Evolutionary conservation across 176 grass and related monocot species (phyloP).

Genomic region (Cenchrus fungigraminus): DNA sequence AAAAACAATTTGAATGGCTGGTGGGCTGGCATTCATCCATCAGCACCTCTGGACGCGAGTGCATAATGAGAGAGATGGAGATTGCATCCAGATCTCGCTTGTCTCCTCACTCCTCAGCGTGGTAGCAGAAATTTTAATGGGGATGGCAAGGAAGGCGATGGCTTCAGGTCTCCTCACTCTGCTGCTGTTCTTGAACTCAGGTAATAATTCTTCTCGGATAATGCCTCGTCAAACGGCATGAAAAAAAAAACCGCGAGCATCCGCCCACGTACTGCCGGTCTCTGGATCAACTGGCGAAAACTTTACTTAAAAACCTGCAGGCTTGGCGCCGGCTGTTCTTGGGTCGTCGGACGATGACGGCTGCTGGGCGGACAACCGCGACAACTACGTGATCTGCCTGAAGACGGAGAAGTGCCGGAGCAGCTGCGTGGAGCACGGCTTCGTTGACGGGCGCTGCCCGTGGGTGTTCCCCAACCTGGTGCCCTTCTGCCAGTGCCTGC

Average conservation of each 20-base stretch:
- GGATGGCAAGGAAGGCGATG: not conserved
- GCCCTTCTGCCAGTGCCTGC: not conserved
- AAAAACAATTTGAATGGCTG: too few relatives aligned
- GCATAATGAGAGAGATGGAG: not conserved
- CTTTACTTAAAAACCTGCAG: not conserved
- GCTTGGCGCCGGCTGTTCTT: not conserved
- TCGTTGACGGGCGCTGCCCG: not conserved
- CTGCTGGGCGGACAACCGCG: not conserved
- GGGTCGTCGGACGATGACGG: not conserved
- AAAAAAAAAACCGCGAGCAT: not conserved
- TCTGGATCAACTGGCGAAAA: not conserved
- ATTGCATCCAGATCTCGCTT: not conserved
- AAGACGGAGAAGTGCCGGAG: not conserved
- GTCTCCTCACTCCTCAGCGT: not conserved
- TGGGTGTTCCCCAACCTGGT: slow-evolving; percentile 11
- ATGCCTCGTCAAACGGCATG: not conserved
- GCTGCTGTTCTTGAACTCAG: not conserved
- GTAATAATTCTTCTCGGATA: not conserved
- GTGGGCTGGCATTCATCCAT: too few relatives aligned
- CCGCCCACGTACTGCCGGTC: not conserved
- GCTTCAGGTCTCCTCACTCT: slow-evolving; percentile 3
- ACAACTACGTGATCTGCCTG: not conserved
- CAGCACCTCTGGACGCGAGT: too few relatives aligned
- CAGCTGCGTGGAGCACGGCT: not conserved
- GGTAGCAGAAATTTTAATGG: not conserved